Conservation (phyloP, 441 rosid species). For the Populus hybrid region DNA sequence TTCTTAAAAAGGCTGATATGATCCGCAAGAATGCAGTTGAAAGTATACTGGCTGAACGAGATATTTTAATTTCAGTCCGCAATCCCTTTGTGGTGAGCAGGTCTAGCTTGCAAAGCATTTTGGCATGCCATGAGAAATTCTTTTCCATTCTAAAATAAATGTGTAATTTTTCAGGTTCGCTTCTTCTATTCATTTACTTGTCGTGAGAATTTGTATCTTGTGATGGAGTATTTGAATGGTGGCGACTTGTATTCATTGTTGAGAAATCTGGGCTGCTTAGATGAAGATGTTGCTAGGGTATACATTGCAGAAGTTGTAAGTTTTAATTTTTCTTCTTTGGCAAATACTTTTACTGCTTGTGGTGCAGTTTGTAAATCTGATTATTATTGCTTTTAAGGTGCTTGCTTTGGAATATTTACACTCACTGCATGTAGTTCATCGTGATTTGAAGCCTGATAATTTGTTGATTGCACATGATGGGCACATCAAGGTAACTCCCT, state of each 20-base stretch:
- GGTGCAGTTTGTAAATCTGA: constrained; percentile 13
- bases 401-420: constrained; percentile 98
- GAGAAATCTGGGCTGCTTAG: constrained; percentile 96
- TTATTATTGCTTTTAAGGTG: constrained; percentile 43
- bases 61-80: constrained; percentile 96
- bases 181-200: constrained; percentile 99
- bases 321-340: constrained; percentile 38
- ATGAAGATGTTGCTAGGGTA: constrained; percentile 96
- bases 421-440: constrained; percentile 94
- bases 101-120: constrained; percentile 39
- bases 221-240: constrained; percentile 99
- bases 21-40: constrained; percentile 99
- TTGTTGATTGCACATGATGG: constrained; percentile 99
- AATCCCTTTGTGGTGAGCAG: constrained; percentile 99
- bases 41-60: constrained; percentile 97
- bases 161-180: constrained; percentile 70
- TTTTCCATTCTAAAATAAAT: constrained; percentile 31
- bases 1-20: constrained; percentile 97
- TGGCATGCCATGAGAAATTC: constrained; percentile 15
- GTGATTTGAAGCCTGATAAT: constrained; percentile 99
- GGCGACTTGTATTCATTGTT: constrained; percentile 94
- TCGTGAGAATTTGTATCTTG: constrained; percentile 97
- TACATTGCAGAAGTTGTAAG: constrained; percentile 99
- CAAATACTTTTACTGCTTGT: background rate
- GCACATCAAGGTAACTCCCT: constrained; percentile 82